phyloP scores from a whole-genome alignment of 2,329 filamentous ascomycete genomes.

The Beauveria sp. region DNA sequence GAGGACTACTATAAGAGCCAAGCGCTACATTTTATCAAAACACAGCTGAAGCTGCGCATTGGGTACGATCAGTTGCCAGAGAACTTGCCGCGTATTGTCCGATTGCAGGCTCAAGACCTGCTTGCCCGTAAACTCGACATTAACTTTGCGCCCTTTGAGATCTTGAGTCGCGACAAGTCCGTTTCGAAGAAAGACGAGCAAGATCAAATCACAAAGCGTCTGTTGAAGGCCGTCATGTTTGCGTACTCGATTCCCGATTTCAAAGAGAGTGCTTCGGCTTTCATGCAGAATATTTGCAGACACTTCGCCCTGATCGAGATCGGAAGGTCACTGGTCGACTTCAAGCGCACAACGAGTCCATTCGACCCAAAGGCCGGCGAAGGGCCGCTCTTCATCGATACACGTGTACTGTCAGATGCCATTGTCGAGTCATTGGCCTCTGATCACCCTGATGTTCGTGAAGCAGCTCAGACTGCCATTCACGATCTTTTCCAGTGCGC shows the following conservation, averaged over 20 bases:
- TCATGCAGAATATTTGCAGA: conserved; percentile 74
- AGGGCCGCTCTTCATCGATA: conserved; percentile 79
- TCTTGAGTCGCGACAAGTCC: conserved; percentile 72
- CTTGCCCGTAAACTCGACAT: conserved; percentile 63
- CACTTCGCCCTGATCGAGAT: conserved; percentile 91
- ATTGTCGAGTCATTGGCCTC: conserved; percentile 86
- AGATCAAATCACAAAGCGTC: conserved; percentile 72
- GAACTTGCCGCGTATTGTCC: conserved; percentile 75
- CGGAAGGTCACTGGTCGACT: conserved; percentile 71
- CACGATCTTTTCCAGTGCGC: conserved; percentile 71
- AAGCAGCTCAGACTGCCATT: conserved; percentile 74
- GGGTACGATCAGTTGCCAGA: conserved; percentile 84
- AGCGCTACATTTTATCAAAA: conserved; percentile 77
- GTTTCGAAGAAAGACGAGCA: conserved; percentile 81
- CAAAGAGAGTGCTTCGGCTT: conserved; percentile 63
- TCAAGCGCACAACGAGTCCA: conserved; percentile 66
- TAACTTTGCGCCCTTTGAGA: conserved; percentile 63
- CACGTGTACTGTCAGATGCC: conserved; percentile 78
- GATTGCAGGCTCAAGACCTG: conserved; percentile 84
- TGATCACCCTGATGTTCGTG: conserved; percentile 70
- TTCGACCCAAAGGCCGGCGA: conserved; percentile 86
- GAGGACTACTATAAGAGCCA: conserved; percentile 91
- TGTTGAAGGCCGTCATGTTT: conserved; percentile 84
- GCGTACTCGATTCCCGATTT: conserved; percentile 77
- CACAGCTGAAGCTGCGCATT: conserved; percentile 84